Conservation (phyloP, 768 basidiomycete genomes). For the Leucosporidium yakuticum region DNA sequence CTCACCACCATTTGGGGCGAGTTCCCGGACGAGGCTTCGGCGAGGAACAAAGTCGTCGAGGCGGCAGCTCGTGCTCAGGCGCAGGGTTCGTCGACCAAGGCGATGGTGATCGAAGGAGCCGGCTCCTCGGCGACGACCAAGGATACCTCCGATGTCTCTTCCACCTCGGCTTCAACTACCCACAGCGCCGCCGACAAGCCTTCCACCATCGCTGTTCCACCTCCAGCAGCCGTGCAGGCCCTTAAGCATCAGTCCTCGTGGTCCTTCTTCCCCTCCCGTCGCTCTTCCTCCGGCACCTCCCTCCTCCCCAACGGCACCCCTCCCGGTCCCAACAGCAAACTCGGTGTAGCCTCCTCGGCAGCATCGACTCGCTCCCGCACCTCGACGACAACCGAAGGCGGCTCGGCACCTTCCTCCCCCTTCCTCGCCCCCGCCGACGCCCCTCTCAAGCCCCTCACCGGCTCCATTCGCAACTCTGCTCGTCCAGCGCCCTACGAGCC, state of each 20-base stretch:
- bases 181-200: not conserved
- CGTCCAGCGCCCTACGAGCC: constrained; percentile 12
- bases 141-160: constrained; percentile 6
- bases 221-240: not conserved
- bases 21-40: constrained; percentile 7
- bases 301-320: not conserved
- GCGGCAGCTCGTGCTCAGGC: constrained; percentile 11
- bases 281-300: not conserved
- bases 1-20: constrained; percentile 14
- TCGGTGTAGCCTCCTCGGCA: constrained; percentile 17
- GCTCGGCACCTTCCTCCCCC: constrained; percentile 20
- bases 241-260: constrained; percentile 8
- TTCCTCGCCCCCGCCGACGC: constrained; percentile 10
- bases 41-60: constrained; percentile 8
- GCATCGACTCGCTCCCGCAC: constrained; percentile 21
- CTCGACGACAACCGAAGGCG: constrained; percentile 8
- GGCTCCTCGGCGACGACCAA: not conserved
- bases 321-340: not conserved
- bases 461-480: constrained; percentile 20
- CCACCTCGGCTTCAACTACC: constrained; percentile 4
- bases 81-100: not conserved
- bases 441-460: constrained; percentile 30
- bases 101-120: not conserved
- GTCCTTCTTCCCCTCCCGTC: constrained; percentile 12
- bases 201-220: not conserved